phyloP scores from a whole-genome alignment of 257 asterid species.

The Lithospermum erythrorhizon region DNA sequence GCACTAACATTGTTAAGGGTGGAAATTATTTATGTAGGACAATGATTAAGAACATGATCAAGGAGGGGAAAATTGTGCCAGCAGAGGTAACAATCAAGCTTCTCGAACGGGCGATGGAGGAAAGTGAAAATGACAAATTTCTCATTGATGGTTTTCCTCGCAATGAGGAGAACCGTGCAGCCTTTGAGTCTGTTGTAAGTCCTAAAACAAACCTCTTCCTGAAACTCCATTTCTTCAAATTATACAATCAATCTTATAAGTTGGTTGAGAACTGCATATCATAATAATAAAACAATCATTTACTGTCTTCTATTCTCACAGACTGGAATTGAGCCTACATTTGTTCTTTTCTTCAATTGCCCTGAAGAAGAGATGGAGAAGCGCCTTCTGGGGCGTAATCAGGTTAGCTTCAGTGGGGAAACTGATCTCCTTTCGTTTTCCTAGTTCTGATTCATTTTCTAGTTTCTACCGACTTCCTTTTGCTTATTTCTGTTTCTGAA shows the following conservation, averaged over 20 bases:
- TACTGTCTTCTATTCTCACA: constrained; percentile 11
- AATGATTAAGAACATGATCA: constrained; percentile 74
- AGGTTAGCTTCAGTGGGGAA: constrained; percentile 15
- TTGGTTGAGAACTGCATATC: neutral
- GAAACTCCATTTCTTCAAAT: no score
- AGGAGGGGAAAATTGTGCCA: constrained; percentile 87
- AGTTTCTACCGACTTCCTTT: neutral
- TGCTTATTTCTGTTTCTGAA: neutral
- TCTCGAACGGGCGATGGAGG: constrained; percentile 60
- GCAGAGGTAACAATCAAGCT: constrained; percentile 82
- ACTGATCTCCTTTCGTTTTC: neutral
- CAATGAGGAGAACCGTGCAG: constrained; percentile 87
- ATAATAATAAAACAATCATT: neutral
- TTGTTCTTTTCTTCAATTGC: constrained; percentile 41
- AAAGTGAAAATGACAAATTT: constrained; percentile 65
- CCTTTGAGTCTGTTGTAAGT: constrained; percentile 74
- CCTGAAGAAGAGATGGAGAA: constrained; percentile 38
- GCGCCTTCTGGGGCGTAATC: constrained; percentile 32
- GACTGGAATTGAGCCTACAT: constrained; percentile 79
- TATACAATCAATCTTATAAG: no score
- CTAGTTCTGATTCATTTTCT: neutral
- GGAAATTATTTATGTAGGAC: constrained; percentile 32
- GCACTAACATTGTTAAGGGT: neutral
- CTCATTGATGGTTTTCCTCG: constrained; percentile 96
- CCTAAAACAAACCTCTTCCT: neutral